phyloP scores from a whole-genome alignment of 2,329 filamentous ascomycete genomes.

The Botrytis fabae region DNA sequence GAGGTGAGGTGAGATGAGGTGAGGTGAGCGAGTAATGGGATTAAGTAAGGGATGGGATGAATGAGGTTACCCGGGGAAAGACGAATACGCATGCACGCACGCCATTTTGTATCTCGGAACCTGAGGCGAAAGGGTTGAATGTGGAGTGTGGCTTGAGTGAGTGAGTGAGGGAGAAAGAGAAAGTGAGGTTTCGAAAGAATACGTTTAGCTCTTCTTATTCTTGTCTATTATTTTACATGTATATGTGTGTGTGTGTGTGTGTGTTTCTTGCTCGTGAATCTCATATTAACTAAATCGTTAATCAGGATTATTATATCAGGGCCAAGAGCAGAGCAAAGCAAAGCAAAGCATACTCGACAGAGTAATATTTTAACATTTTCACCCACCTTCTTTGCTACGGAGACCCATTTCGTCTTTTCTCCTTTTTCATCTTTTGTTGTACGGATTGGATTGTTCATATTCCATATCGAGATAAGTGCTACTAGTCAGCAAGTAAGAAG shows the following conservation, averaged over 20 bases:
- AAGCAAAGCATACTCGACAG: no score
- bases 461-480: no score
- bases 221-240: no score
- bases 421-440: no score
- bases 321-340: neutral
- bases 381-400: neutral
- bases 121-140: neutral
- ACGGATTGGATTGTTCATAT: no score
- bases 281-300: neutral
- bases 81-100: neutral
- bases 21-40: neutral
- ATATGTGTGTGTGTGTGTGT: no score
- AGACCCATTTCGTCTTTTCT: neutral
- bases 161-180: neutral
- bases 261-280: neutral
- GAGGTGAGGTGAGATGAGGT: neutral
- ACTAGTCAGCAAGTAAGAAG: no score
- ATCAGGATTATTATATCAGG: no score
- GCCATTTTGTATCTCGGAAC: neutral
- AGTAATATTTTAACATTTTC: neutral
- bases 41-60: neutral
- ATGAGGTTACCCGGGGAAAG: neutral
- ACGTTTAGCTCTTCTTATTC: no score
- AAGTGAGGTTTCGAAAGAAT: no score
- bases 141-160: constrained; percentile 3